Evolutionary conservation across 2,329 filamentous ascomycete species (phyloP).

Genomic region (Elsinoe ampelina): DNA sequence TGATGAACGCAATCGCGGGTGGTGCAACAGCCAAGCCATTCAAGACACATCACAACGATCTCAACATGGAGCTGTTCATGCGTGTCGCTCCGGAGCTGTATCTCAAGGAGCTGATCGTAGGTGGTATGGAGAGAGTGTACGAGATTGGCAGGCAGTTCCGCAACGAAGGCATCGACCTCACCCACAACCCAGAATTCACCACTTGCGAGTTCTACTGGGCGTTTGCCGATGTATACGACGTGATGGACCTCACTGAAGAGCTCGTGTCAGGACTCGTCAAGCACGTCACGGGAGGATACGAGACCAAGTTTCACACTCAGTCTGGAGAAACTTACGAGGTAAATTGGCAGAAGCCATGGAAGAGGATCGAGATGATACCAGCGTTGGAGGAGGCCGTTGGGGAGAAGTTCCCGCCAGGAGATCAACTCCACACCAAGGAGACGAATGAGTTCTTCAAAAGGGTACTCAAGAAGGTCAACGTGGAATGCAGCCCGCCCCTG

Average conservation of each 20-base stretch:
- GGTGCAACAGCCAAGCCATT: slow-evolving; percentile 95
- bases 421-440: slow-evolving; percentile 81
- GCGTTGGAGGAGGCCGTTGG: slow-evolving; percentile 80
- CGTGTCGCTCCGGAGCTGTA: slow-evolving; percentile 91
- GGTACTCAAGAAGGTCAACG: slow-evolving; percentile 77
- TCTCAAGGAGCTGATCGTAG: slow-evolving; percentile 92
- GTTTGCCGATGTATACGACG: slow-evolving; percentile 73
- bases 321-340: slow-evolving; percentile 78
- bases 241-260: slow-evolving; percentile 87
- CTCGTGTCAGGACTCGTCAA: slow-evolving; percentile 85
- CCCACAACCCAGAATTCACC: slow-evolving; percentile 98
- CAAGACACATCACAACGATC: slow-evolving; percentile 89
- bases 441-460: slow-evolving; percentile 79
- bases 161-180: slow-evolving; percentile 84
- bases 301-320: slow-evolving; percentile 79
- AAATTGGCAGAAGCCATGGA: slow-evolving; percentile 95
- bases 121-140: slow-evolving; percentile 88
- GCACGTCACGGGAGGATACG: slow-evolving; percentile 74
- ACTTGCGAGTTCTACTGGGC: slow-evolving; percentile 97
- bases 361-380: slow-evolving; percentile 89
- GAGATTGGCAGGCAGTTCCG: slow-evolving; percentile 93
- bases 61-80: slow-evolving; percentile 90
- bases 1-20: slow-evolving; percentile 93
- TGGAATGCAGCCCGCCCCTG: slow-evolving; percentile 80
- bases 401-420: slow-evolving; percentile 85